These are phyloP conservation scores for Murraya koenigii DNA, from an alignment of 345 rosid species.

Conservation along the genomic window DNA sequence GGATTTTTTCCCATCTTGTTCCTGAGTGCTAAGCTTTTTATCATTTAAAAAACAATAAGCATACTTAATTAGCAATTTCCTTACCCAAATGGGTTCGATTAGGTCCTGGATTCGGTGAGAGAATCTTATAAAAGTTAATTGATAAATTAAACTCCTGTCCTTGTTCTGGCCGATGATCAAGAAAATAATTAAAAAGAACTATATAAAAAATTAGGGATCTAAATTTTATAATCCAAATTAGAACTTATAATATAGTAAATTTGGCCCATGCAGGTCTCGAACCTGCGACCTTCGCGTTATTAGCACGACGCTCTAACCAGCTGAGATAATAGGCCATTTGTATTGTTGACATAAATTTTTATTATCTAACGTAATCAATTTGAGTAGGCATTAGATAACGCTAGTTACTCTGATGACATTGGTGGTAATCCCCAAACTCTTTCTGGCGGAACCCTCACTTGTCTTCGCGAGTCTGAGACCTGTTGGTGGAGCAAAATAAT, in stretches of 20 bases:
- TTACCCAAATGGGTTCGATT: not conserved
- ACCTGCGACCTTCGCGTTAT: slow-evolving; percentile 51
- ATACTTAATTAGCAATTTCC: too few species aligned
- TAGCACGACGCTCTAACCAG: not conserved
- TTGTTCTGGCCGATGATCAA: not conserved
- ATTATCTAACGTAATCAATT: too few species aligned
- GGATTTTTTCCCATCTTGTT: not conserved
- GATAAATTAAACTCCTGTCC: not conserved
- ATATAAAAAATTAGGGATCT: not conserved
- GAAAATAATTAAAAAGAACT: too few species aligned
- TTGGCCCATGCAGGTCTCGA: slow-evolving; percentile 38
- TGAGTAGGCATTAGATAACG: too few species aligned
- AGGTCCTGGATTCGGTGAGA: not conserved
- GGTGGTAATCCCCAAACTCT: too few species aligned
- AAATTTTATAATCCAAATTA: not conserved
- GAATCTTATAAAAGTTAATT: not conserved
- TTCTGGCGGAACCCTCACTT: too few species aligned
- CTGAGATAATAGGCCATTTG: not conserved
- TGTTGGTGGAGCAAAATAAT: not conserved
- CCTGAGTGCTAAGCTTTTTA: not conserved
- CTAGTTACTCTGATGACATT: not conserved
- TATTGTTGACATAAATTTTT: too few species aligned
- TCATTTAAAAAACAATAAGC: not conserved
- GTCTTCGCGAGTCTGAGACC: too few species aligned
- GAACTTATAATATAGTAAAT: not conserved